Evolutionary conservation across 2,329 filamentous ascomycete genomes (phyloP).

Genomic region (Colletotrichum orbiculare): DNA sequence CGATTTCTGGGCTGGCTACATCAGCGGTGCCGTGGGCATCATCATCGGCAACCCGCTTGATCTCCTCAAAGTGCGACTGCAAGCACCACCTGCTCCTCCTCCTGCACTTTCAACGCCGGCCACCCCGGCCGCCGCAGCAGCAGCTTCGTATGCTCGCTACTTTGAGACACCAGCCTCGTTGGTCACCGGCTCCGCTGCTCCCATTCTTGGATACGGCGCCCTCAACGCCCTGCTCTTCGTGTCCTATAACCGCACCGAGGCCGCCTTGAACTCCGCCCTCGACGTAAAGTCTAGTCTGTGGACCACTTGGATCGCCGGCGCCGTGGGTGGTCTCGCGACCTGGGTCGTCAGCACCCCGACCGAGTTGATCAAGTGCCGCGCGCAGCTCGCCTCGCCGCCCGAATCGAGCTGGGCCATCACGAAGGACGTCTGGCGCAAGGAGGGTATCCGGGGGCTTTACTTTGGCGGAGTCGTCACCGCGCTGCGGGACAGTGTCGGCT

Average conservation of each 20-base stretch:
- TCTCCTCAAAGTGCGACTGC: constrained; percentile 79
- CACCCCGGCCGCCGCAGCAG: constrained; percentile 28
- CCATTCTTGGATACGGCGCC: constrained; percentile 88
- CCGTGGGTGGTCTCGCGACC: constrained; percentile 83
- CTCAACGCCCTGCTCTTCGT: constrained; percentile 92
- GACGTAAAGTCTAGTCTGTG: constrained; percentile 60
- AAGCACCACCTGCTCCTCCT: constrained; percentile 60
- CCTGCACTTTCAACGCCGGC: constrained; percentile 16
- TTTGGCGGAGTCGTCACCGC: constrained; percentile 85
- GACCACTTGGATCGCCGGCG: constrained; percentile 83
- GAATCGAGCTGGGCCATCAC: constrained; percentile 73
- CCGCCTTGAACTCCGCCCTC: constrained; percentile 61
- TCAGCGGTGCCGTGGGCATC: constrained; percentile 84
- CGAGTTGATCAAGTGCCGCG: constrained; percentile 89
- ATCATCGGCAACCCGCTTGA: constrained; percentile 42
- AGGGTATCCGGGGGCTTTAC: constrained; percentile 79
- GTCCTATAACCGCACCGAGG: constrained; percentile 87
- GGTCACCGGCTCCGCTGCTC: constrained; percentile 79
- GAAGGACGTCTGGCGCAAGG: constrained; percentile 65
- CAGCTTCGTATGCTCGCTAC: constrained; percentile 43
- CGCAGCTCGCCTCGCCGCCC: constrained; percentile 69
- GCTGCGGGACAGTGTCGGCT: constrained; percentile 87
- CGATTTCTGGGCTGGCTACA: constrained; percentile 94
- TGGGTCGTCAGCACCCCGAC: constrained; percentile 90
- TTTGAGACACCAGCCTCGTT: constrained; percentile 52